Conservation (phyloP, 768 basidiomycete genomes). For the Mycena epipterygia region DNA sequence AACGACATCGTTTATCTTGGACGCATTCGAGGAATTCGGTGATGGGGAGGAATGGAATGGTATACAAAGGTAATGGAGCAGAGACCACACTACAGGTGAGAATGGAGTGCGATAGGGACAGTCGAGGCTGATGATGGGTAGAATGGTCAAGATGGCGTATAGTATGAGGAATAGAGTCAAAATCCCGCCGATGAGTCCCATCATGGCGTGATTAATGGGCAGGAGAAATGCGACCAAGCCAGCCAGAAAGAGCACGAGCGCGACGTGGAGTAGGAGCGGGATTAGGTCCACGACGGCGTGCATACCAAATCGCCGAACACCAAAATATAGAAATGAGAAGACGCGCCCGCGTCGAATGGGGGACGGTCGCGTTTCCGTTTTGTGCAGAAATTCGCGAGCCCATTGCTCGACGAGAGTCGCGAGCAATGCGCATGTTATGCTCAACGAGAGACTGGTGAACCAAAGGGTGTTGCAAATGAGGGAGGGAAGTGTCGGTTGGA, state of each 20-base stretch:
- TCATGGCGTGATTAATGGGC: slow-evolving; percentile 7
- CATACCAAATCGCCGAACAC: slow-evolving; percentile 20
- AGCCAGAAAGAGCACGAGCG: slow-evolving; percentile 18
- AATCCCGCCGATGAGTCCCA: background rate
- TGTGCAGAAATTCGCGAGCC: slow-evolving; percentile 18
- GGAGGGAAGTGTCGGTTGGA: background rate
- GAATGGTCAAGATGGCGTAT: slow-evolving; percentile 3
- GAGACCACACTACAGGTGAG: background rate
- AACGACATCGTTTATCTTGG: background rate
- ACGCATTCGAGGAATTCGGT: background rate
- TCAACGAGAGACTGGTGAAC: slow-evolving; percentile 21
- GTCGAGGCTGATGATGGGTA: slow-evolving; percentile 8
- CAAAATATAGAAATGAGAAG: slow-evolving; percentile 14
- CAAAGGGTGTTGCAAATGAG: slow-evolving; percentile 21
- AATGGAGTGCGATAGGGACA: slow-evolving; percentile 27
- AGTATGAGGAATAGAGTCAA: background rate
- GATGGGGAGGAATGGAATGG: background rate
- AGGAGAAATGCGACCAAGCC: slow-evolving; percentile 24
- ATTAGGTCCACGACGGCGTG: slow-evolving; percentile 20
- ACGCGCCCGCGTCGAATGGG: background rate
- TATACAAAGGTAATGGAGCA: background rate
- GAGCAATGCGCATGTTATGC: slow-evolving; percentile 11
- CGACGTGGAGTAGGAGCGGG: slow-evolving; percentile 8
- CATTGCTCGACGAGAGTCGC: slow-evolving; percentile 24
- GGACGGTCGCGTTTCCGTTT: slow-evolving; percentile 10